Base-by-base conservation (phyloP, 371 early-diverging fungal genomes). In the Parasitella parasitica region DNA sequence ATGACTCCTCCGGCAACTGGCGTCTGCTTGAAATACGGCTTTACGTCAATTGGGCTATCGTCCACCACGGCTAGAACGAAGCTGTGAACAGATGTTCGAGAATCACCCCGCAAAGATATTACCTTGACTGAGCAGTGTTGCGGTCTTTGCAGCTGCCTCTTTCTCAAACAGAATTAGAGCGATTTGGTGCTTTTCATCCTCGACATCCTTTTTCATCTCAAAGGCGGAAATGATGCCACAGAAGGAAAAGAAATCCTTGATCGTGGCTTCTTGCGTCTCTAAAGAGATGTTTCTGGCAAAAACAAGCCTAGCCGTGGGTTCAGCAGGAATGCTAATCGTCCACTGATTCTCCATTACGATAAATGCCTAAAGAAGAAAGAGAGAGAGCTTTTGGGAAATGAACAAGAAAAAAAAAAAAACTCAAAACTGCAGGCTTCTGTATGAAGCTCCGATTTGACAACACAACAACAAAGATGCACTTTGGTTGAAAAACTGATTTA, bases 81-180 rank as follows among this genome's bases (percentile, higher is more conserved):
- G n/a, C n/a, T n/a, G n/a, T n/a, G n/a, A n/a, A n/a, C n/a, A n/a
- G n/a, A n/a, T n/a, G n/a, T n/a, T n/a, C n/a, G n/a, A n/a, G n/a
- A n/a, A n/a, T n/a, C n/a, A n/a, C n/a, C n/a, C n/a, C n/a, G n/a
- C n/a, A n/a, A n/a, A 48, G 12, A 27, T 32, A 26, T 11, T 73
- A 73, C 74, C 76, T 66, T 83, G 79, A 69, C 79, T 78, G 39
- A 86, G 64, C 67, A 86, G 71, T 28, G 72, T 69, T 15, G 87
- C 87, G 7, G 87, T 86, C 68, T 84, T 85, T 48, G 86, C 84
- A 48, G 85, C 84, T 11, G 81, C 68, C 32, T 77, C 79, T 58
- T 73, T 64, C 60, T 81, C 83, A 50, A 84, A 84, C 43, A 66
- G 56, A 54, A 84, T 76, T 7, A 83, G 61, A 3, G 83, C 84